Conservation (phyloP, 352 stramenopile genomes). For the Phytophthora meadii region DNA sequence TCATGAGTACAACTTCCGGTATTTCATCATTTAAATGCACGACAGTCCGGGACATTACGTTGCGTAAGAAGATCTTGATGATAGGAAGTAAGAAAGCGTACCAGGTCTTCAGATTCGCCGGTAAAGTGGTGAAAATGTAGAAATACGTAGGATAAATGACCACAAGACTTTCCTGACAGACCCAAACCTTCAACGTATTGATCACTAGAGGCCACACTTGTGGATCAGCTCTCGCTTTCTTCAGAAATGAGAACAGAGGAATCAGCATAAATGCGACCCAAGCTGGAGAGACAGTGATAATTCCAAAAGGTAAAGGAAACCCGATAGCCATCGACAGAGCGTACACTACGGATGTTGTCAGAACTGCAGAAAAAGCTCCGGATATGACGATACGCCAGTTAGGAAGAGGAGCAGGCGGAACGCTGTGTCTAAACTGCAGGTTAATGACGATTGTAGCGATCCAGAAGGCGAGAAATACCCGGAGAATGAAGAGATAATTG, state of each 20-base stretch:
- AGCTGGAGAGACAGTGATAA: constrained; percentile 27
- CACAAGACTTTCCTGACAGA: constrained; percentile 23
- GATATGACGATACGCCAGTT: constrained; percentile 1
- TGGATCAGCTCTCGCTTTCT: constrained; percentile 18
- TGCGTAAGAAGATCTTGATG: constrained; percentile 39
- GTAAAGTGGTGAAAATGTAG: constrained; percentile 33
- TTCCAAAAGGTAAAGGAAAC: constrained; percentile 45
- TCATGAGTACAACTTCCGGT: constrained; percentile 44
- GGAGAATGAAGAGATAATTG: constrained; percentile 6
- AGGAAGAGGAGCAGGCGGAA: constrained; percentile 25
- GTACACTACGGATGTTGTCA: constrained; percentile 12
- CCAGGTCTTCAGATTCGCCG: constrained; percentile 3
- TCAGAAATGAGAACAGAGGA: constrained; percentile 4
- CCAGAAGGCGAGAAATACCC: constrained; percentile 19
- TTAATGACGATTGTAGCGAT: constrained; percentile 29
- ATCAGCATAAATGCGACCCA: constrained; percentile 24
- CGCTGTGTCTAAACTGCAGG: constrained; percentile 28
- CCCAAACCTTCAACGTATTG: constrained; percentile 24
- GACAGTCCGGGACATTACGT: constrained; percentile 25
- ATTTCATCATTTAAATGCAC: constrained; percentile 32
- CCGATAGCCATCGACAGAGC: constrained; percentile 27
- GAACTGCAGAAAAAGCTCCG: constrained; percentile 6
- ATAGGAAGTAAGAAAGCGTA: constrained; percentile 36
- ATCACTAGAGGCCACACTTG: constrained; percentile 10
- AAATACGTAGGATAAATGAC: constrained; percentile 42